Percentiles rank a stretch among this genome's conserved stretches.
Conservation (phyloP, 73 alveolate species). For the Symbiodinium natans region DNA sequence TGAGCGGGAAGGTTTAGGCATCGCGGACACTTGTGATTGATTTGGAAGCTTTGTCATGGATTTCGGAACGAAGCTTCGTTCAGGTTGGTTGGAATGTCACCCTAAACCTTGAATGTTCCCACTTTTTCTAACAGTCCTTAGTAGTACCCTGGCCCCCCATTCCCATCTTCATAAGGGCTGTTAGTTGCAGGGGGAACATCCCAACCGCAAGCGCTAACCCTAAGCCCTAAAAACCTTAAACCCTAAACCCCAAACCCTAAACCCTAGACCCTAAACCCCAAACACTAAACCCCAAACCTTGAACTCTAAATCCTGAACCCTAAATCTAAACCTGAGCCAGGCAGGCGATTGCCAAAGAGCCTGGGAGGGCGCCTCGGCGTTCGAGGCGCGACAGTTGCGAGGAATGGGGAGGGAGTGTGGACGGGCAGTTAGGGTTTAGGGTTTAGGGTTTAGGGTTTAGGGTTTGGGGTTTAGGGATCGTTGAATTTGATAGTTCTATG, state of each 20-base stretch:
- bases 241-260: no score
- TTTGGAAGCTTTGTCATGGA: not conserved
- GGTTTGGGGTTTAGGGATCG: not conserved
- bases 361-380: not conserved
- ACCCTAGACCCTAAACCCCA: no score
- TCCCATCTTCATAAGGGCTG: not conserved
- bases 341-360: not conserved
- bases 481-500: not conserved
- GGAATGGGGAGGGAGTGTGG: no score
- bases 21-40: no score
- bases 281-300: no score
- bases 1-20: not conserved
- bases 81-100: no score
- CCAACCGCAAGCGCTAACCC: not conserved
- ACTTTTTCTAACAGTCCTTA: no score
- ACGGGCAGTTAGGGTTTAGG: not conserved
- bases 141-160: not conserved
- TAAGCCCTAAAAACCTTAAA: no score
- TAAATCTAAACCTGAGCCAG: not conserved
- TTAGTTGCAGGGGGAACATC: not conserved
- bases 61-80: not conserved
- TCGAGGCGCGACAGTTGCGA: not conserved
- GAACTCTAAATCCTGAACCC: no score
- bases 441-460: not conserved
- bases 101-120: no score